Evolutionary conservation across 2,329 filamentous ascomycete species (phyloP), one percentile per base, ranked within the genome.

Genomic region (Chaetomiaceae sp.): DNA sequence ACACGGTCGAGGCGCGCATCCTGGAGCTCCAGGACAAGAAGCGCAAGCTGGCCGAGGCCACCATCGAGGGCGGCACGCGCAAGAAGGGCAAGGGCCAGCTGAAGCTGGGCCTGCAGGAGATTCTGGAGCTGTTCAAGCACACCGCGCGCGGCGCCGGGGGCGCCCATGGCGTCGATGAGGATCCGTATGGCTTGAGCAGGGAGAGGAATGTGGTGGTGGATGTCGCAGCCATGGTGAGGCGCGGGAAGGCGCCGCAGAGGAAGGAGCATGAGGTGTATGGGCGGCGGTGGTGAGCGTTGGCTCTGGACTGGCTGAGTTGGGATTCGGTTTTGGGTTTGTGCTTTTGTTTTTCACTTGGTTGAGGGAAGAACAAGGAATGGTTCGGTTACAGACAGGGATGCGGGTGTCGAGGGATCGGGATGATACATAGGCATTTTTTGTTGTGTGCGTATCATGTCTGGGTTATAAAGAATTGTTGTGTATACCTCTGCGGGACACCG

Each of bases 11-110:
- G 71, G 89, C 91, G 66, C 82, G 90, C 48, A 98, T 98, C 58
- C 72, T 97, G n/a, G 88, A 86, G 51, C 77, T 98, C 18, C 93
- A 98, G 67, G 85, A 95, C 53, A 88, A 89, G 67, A 98, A 98
- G 71, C 81, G 93, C 10, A 81, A 88, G 58, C 77, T 98, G 11
- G 91, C 93, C n/a, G 84, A 88, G 60, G 83, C 90, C 51, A 88
- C 93, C 11, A 93, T 98, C 48, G 93, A 96, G 65, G 82, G 83
- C 52, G 83, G 81, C 55, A 79, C 81, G 62, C 86, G 75, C 52
- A 79, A 79, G 61, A 86, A 84, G 50, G 79, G 71, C 45, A 65
- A 65, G 57, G 50, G 54, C 9, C 44, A 82, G 14, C 80, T 86
- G 62, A 96, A 96, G 70, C 74, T 98, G 40, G 88, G 84, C 38